Evolutionary conservation across 805 yeast species (phyloP).

Genomic region (Kodamaea jinghongensis): DNA sequence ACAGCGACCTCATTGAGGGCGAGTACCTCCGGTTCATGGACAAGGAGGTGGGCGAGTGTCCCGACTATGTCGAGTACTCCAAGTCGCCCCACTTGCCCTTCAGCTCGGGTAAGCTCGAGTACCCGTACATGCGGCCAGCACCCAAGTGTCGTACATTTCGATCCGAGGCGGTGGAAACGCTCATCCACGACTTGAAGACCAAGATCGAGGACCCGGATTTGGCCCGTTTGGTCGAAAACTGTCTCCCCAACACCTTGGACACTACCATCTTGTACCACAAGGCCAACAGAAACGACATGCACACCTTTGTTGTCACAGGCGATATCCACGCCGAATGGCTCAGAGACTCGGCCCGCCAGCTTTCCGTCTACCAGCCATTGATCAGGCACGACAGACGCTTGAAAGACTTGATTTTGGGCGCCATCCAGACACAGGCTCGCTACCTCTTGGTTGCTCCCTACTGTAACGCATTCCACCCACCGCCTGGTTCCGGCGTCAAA

Average conservation of each 20-base stretch:
- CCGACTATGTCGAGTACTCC: slow-evolving; percentile 63
- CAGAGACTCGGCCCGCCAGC: slow-evolving; percentile 81
- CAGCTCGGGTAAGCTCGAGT: slow-evolving; percentile 50
- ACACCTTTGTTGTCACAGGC: slow-evolving; percentile 83
- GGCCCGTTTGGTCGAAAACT: slow-evolving; percentile 72
- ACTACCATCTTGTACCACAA: slow-evolving; percentile 78
- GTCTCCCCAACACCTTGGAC: slow-evolving; percentile 84
- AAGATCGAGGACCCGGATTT: slow-evolving; percentile 61
- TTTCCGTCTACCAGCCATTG: slow-evolving; percentile 70
- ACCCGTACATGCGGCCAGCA: slow-evolving; percentile 78
- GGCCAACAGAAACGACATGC: slow-evolving; percentile 17
- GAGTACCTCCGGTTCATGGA: slow-evolving; percentile 5
- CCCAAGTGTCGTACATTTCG: slow-evolving; percentile 68
- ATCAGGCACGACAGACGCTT: slow-evolving; percentile 50
- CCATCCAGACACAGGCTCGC: slow-evolving; percentile 74
- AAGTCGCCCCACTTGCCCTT: slow-evolving; percentile 52
- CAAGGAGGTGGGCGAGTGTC: slow-evolving; percentile 38
- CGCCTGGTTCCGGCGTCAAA: slow-evolving; percentile 48
- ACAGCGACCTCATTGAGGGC: slow-evolving; percentile 1
- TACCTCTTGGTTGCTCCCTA: slow-evolving; percentile 66
- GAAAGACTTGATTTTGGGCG: slow-evolving; percentile 61
- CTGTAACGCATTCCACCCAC: slow-evolving; percentile 93
- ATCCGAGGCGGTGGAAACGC: slow-evolving; percentile 58
- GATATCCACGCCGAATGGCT: slow-evolving; percentile 95
- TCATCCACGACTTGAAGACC: slow-evolving; percentile 50